phyloP scores from a whole-genome alignment of 371 early-diverging fungal genomes.

The Mucor sp. region DNA sequence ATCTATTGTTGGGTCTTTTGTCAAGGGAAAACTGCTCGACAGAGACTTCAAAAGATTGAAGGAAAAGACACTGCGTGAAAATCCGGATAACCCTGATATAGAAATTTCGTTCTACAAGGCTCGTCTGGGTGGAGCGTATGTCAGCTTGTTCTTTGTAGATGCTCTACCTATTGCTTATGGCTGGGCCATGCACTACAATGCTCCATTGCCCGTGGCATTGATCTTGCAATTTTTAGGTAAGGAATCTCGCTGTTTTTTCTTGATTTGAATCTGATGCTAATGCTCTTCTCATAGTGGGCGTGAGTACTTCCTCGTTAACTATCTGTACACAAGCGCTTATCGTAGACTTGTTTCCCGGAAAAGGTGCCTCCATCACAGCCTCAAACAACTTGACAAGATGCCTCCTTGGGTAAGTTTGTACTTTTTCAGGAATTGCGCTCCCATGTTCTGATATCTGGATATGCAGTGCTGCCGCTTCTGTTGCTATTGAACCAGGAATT shows the following conservation, averaged over 20 bases:
- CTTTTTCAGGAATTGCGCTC: too few relatives aligned
- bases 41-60: constrained; percentile 26
- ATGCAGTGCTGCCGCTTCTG: constrained; percentile 13
- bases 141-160: constrained; percentile 12
- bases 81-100: constrained; percentile 10
- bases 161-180: constrained; percentile 30
- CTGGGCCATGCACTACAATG: constrained; percentile 26
- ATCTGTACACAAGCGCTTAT: constrained; percentile 32
- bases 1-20: constrained; percentile 27
- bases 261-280: neutral
- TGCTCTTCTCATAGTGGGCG: constrained; percentile 26
- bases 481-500: constrained; percentile 28
- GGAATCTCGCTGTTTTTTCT: neutral
- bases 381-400: constrained; percentile 41
- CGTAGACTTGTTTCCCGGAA: constrained; percentile 40
- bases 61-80: neutral
- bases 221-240: constrained; percentile 36
- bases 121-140: constrained; percentile 29
- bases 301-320: constrained; percentile 16
- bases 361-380: constrained; percentile 46
- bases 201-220: constrained; percentile 28
- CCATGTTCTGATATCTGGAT: neutral
- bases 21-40: constrained; percentile 31
- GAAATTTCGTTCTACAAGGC: constrained; percentile 33
- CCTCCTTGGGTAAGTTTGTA: constrained; percentile 30